phyloP scores from a whole-genome alignment of 1,284 basidiomycete genomes.

The Amylostereum areolatum region DNA sequence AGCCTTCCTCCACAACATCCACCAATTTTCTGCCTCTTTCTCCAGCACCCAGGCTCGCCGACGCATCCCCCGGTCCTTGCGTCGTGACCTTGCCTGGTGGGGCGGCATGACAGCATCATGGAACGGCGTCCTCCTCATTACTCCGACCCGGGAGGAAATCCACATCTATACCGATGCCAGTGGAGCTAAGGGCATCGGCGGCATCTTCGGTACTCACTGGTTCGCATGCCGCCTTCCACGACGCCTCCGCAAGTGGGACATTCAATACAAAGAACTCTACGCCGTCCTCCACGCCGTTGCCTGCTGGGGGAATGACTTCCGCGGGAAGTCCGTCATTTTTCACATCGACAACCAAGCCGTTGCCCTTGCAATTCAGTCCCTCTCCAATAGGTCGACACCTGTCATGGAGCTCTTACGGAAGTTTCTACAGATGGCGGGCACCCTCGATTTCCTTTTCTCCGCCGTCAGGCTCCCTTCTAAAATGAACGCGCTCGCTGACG shows the following conservation, averaged over 20 bases:
- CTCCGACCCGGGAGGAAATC: slow-evolving; percentile 3
- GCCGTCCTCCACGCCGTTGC: slow-evolving; percentile 23
- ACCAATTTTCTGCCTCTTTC: slow-evolving; percentile 22
- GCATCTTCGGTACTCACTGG: slow-evolving; percentile 7
- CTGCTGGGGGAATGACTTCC: slow-evolving; percentile 18
- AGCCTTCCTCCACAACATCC: slow-evolving; percentile 21
- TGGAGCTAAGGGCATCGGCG: slow-evolving; percentile 11
- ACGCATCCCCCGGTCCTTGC: slow-evolving; percentile 15
- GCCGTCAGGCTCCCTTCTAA: too few relatives aligned
- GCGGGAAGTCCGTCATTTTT: slow-evolving; percentile 21
- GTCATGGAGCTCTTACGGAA: too few relatives aligned
- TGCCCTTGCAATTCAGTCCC: too few relatives aligned
- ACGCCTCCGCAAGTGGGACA: background rate
- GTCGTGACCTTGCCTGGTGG: too few relatives aligned
- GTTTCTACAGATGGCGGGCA: too few relatives aligned
- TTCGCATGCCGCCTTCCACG: slow-evolving; percentile 3
- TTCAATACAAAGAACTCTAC: slow-evolving; percentile 13
- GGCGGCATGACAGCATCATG: slow-evolving; percentile 15
- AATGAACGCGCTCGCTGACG: too few relatives aligned
- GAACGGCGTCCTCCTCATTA: slow-evolving; percentile 26
- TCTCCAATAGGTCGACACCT: too few relatives aligned
- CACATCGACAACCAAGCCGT: slow-evolving; percentile 26
- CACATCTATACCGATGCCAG: slow-evolving; percentile 10
- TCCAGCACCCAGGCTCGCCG: slow-evolving; percentile 14
- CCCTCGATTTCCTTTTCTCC: too few relatives aligned